phyloP scores from a whole-genome alignment of 73 alveolate genomes.

The Symbiodinium pilosum region DNA sequence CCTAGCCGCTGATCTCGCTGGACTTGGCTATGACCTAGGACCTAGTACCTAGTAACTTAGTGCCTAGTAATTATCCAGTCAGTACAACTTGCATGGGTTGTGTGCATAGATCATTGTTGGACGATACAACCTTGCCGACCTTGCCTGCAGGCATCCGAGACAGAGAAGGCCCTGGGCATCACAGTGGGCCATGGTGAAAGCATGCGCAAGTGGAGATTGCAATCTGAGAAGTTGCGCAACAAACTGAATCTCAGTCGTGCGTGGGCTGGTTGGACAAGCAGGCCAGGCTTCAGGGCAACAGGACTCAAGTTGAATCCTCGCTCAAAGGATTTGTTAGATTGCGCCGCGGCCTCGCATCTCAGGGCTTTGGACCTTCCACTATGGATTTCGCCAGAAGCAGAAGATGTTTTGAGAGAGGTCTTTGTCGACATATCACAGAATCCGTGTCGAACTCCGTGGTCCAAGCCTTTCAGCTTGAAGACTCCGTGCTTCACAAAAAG shows the following conservation, averaged over 20 bases:
- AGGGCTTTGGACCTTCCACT: not conserved
- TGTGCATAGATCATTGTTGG: too few relatives aligned
- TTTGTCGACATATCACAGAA: not conserved
- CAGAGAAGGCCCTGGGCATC: not conserved
- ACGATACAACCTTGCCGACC: too few relatives aligned
- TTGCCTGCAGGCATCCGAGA: not conserved
- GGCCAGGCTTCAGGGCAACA: not conserved
- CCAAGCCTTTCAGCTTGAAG: not conserved
- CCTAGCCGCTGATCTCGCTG: too few relatives aligned
- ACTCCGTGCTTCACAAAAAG: not conserved
- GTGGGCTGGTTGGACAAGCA: not conserved
- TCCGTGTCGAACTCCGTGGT: not conserved
- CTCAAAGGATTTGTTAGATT: not conserved
- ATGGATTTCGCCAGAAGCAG: not conserved
- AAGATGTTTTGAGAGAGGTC: not conserved
- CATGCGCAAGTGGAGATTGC: not conserved
- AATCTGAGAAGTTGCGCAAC: not conserved
- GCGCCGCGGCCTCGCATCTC: not conserved
- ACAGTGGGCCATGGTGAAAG: not conserved
- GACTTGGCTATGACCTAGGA: too few relatives aligned
- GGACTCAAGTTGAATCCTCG: not conserved
- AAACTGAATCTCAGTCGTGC: not conserved
- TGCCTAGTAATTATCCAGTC: too few relatives aligned
- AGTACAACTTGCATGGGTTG: too few relatives aligned
- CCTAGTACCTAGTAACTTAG: too few relatives aligned